Evolutionary conservation across 164 flowering plant species (phyloP).

Genomic region (Warburgia ugandensis): DNA sequence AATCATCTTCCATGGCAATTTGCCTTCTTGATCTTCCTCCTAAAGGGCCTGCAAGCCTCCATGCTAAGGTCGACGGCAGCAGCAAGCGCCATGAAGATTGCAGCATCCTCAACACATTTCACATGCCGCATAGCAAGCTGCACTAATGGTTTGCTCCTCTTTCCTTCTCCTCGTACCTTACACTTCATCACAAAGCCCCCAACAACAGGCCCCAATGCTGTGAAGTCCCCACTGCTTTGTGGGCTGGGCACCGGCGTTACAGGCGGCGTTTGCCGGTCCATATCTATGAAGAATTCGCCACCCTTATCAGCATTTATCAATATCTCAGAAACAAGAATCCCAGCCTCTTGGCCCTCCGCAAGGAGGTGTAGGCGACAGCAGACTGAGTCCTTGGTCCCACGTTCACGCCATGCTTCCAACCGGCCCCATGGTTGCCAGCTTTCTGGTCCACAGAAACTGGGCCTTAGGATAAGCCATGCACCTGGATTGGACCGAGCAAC

Average conservation of each 20-base stretch:
- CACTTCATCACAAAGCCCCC: constrained; percentile 92
- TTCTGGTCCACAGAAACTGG: constrained; percentile 49
- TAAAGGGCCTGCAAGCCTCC: constrained; percentile 78
- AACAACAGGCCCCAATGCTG: constrained; percentile 33
- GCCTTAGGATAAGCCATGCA: constrained; percentile 80
- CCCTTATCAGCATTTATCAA: constrained; percentile 69
- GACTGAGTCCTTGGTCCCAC: constrained; percentile 52
- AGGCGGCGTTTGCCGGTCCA: constrained; percentile 43
- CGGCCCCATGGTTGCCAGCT: constrained; percentile 98
- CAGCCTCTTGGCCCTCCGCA: constrained; percentile 53
- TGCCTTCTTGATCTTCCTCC: constrained; percentile 41
- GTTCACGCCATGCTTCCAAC: constrained; percentile 95
- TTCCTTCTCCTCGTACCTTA: constrained; percentile 72
- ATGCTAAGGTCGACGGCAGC: constrained; percentile 91
- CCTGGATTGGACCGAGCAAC: constrained; percentile 94
- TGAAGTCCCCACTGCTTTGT: constrained; percentile 72
- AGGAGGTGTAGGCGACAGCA: constrained; percentile 69
- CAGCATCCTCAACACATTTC: constrained; percentile 87
- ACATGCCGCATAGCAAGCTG: constrained; percentile 80
- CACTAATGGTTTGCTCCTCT: constrained; percentile 72
- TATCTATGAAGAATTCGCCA: constrained; percentile 77
- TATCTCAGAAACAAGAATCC: constrained; percentile 64
- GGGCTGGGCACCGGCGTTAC: constrained; percentile 70
- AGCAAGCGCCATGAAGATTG: constrained; percentile 91
- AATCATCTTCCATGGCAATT: constrained; percentile 27